A percentile compares a stretch with the other conserved stretches of the same genome.
phyloP scores from a whole-genome alignment of 1,139 yeast species.

The Geotrichum siamense region DNA sequence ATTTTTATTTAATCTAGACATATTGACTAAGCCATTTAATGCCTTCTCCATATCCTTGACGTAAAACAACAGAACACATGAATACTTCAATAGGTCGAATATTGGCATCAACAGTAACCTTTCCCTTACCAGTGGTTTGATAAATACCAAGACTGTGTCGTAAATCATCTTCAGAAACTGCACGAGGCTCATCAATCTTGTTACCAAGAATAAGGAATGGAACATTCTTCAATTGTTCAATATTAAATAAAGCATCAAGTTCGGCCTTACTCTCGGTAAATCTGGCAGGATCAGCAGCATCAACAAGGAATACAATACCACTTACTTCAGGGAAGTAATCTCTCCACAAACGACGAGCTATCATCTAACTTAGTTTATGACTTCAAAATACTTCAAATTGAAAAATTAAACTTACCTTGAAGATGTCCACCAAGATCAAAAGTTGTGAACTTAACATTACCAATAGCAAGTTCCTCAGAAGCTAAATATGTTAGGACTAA shows the following conservation, averaged over 20 bases:
- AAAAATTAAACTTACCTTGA: slow-evolving; percentile 38
- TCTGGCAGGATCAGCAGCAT: slow-evolving; percentile 94
- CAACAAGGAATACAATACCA: slow-evolving; percentile 94
- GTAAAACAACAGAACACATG: slow-evolving; percentile 96
- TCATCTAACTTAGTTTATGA: too few species aligned
- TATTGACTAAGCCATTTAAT: slow-evolving; percentile 95
- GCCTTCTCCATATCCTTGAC: slow-evolving; percentile 94
- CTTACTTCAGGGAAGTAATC: slow-evolving; percentile 98
- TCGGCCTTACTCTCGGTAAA: slow-evolving; percentile 92
- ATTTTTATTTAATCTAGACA: slow-evolving; percentile 42
- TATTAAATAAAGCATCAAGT: slow-evolving; percentile 83
- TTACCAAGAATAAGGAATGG: slow-evolving; percentile 94
- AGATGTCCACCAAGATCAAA: slow-evolving; percentile 98
- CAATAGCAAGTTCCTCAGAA: slow-evolving; percentile 94
- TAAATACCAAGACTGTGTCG: slow-evolving; percentile 84
- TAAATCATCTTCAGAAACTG: slow-evolving; percentile 91
- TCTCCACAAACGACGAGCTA: slow-evolving; percentile 97
- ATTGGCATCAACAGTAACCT: slow-evolving; percentile 60
- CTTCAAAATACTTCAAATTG: too few species aligned
- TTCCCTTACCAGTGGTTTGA: slow-evolving; percentile 83
- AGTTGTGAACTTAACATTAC: slow-evolving; percentile 93
- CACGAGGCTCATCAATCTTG: slow-evolving; percentile 90
- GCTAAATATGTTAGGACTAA: slow-evolving; percentile 36
- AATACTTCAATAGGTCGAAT: slow-evolving; percentile 90
- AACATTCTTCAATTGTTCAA: slow-evolving; percentile 81